Evolutionary conservation across 768 basidiomycete species (phyloP).

Genomic region (Gloeophyllum trabeum): DNA sequence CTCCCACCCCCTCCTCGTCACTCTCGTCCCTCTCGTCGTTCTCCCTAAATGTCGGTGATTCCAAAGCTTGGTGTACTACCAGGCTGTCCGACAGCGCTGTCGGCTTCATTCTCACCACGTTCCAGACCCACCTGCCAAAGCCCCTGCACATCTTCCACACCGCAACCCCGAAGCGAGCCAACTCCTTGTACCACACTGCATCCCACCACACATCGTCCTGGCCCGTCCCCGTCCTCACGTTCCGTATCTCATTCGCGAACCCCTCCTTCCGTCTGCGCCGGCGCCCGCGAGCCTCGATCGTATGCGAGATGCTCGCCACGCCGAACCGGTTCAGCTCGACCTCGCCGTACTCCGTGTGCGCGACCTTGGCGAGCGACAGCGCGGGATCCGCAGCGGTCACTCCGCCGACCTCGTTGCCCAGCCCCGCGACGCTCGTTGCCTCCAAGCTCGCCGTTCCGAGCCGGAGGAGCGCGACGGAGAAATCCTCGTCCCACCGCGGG

Average conservation of each 20-base stretch:
- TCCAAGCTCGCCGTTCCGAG: conserved; percentile 69
- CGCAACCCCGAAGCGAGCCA: conserved; percentile 20
- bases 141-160: conserved; percentile 9
- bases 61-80: too few relatives aligned
- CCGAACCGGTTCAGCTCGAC: conserved; percentile 31
- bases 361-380: conserved; percentile 2
- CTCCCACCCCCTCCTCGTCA: conserved; percentile 11
- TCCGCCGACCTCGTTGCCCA: conserved; percentile 63
- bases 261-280: conserved; percentile 20
- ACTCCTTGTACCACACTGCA: conserved; percentile 28
- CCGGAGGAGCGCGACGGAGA: conserved; percentile 57
- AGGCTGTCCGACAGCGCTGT: neutral
- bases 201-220: conserved; percentile 29
- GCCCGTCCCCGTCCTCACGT: conserved; percentile 21
- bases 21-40: neutral
- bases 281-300: conserved; percentile 15
- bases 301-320: conserved; percentile 23
- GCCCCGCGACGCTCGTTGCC: conserved; percentile 57
- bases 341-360: conserved; percentile 16
- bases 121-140: conserved; percentile 8
- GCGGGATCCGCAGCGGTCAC: conserved; percentile 20
- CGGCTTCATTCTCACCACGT: conserved; percentile 5
- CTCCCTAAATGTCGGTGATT: neutral
- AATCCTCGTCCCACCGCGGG: conserved; percentile 61
- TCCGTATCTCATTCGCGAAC: conserved; percentile 39